Conservation (phyloP, 495 filamentous ascomycete genomes). For the Neurospora intermedia region DNA sequence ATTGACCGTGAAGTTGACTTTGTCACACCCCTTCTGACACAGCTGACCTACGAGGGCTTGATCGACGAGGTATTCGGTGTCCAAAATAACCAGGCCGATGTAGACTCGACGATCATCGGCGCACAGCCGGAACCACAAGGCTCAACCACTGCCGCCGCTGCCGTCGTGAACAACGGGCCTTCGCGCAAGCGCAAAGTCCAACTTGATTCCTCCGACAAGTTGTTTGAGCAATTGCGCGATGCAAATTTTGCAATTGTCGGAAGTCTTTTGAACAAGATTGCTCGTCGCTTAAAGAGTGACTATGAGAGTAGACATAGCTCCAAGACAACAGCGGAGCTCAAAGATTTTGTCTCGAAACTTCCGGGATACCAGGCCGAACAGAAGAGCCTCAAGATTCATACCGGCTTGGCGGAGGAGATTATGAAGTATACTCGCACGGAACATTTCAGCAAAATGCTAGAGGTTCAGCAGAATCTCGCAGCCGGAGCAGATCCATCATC, state of each 20-base stretch:
- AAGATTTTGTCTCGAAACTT: constrained; percentile 83
- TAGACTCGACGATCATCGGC: constrained; percentile 87
- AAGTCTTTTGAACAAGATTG: constrained; percentile 78
- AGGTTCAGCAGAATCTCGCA: constrained; percentile 94
- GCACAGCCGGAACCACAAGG: constrained; percentile 45
- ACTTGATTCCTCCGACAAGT: constrained; percentile 78
- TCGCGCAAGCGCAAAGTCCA: constrained; percentile 78
- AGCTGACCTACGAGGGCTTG: constrained; percentile 92
- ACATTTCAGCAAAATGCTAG: constrained; percentile 74
- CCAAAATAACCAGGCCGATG: constrained; percentile 76
- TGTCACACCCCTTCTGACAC: constrained; percentile 80
- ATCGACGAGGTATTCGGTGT: constrained; percentile 93
- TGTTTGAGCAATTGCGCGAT: constrained; percentile 83
- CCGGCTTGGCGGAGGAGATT: constrained; percentile 85
- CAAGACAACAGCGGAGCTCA: constrained; percentile 80
- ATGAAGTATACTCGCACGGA: constrained; percentile 83
- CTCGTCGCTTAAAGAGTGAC: constrained; percentile 71
- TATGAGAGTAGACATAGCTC: constrained; percentile 84
- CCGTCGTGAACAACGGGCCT: constrained; percentile 18
- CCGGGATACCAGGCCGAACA: constrained; percentile 91
- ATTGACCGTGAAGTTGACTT: constrained; percentile 94
- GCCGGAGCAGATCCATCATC: constrained; percentile 79
- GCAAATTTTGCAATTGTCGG: constrained; percentile 94
- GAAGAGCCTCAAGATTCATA: constrained; percentile 82
- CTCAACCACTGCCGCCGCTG: constrained; percentile 27